Base-by-base conservation (phyloP, 2,329 filamentous ascomycete genomes). In the Hymenotorrendiella dingleyae region DNA sequence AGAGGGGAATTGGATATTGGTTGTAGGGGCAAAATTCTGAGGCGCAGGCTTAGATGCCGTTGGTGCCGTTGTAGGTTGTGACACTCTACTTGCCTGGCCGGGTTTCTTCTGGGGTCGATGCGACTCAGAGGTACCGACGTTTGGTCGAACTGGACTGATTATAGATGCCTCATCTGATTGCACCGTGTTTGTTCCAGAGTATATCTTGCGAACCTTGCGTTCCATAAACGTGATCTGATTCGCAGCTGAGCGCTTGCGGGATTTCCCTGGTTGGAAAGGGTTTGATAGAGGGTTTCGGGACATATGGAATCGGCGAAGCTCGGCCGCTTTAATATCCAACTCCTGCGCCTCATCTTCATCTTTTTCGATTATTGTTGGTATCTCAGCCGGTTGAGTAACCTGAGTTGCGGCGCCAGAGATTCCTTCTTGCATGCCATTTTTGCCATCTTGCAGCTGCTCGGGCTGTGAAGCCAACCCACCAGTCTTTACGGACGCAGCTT, bases 221-320 rank as follows among this genome's bases (percentile, higher is more conserved):
- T 80, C 76, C 3, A 80, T 67, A 46, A 80, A 80, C 2, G 74
- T n/a, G 71, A 48, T 42, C 16, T 20, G 26, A 11, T 26, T 17
- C 36, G 48, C 46, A 5, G 26, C 45, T 23, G 43, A 51, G 28
- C 54, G 55, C 30, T 56, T 54, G 16, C 49, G 27, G 40, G 21
- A 16, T 34, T 43, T 40, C 12, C 30, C 34, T 34, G 8, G 14
- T 28, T 33, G 17, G n/a, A 12, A 11, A 19, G 28, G 2, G 43
- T 22, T 12, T 12, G 16, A 29, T 17, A 22, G 12, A 11, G 21
- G 20, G 12, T 29, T 67, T 44, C 68, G 66, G 12, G 74, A 77
- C 46, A 80, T 71, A 53, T 78, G 76, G 47, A 78, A 80, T 30
- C 71, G 67, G 42, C 76, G 70, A 10, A 67, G 70, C 50, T 71